Evolutionary conservation across 352 stramenopile genomes (phyloP), one percentile per base, ranked within the genome.

Genomic region (Pelagophyceae sp.): DNA sequence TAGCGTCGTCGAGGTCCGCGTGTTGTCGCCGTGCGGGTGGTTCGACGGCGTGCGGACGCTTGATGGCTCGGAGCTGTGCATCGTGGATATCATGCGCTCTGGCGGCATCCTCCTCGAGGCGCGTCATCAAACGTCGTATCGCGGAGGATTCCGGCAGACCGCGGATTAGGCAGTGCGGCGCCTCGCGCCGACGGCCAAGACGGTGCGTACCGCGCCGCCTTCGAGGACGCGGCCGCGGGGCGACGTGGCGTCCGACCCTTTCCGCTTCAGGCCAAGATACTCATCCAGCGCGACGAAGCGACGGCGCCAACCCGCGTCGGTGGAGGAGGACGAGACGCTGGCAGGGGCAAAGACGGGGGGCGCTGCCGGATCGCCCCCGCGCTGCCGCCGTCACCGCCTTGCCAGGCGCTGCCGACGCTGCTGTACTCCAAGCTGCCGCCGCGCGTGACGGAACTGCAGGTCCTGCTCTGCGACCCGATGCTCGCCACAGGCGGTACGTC

Each of bases 381-480:
- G n/a, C n/a, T n/a, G n/a, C n/a, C n/a, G n/a, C n/a, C n/a, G n/a
- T n/a, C n/a, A n/a, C n/a, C n/a, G n/a, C n/a, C n/a, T n/a, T n/a
- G n/a, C n/a, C n/a, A n/a, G n/a, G n/a, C n/a, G 80, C 86, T 89
- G 69, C 88, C 91, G 38, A 81, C 92, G 72, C 88, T 98, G 72
- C 97, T 90, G 78, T 98, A 97, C 85, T 92, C 88, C 37, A 98
- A 98, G 84, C 82, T 98, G 33, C 95, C 94, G 33, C 87, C 87
- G 3, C 84, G 85, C 40, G 90, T 97, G 33, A 77, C 86, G 20
- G 88, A 91, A 38, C 89, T 93, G 80, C 83, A 94, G 77, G 87
- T 98, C 25, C 80, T 98, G n/a, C 81, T 98, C 19, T 95, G 96
- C 70, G 94, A 98, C 86, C 94, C 95, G 27, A 98, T 98, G 95